phyloP scores from a whole-genome alignment of 2,329 filamentous ascomycete genomes.

The Fusarium ambrosium region DNA sequence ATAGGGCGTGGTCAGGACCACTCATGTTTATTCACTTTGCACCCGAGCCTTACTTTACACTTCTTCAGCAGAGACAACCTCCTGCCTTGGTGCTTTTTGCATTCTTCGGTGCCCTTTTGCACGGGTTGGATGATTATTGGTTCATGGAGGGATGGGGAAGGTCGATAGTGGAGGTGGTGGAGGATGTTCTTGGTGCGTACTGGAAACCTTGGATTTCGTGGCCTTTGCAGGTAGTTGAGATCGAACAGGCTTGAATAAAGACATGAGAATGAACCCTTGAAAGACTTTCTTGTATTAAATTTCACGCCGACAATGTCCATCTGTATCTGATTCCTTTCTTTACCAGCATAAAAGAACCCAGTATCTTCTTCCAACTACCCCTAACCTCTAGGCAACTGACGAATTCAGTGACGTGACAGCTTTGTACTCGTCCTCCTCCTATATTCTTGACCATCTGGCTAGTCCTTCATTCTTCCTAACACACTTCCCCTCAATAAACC shows the following conservation, averaged over 20 bases:
- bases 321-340: neutral
- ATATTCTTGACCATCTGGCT: neutral
- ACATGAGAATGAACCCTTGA: neutral
- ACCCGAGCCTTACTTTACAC: neutral
- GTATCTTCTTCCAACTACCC: neutral
- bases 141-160: neutral
- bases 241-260: neutral
- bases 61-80: neutral
- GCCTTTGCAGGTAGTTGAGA: neutral
- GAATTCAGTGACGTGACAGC: neutral
- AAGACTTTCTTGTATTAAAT: no score
- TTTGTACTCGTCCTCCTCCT: neutral
- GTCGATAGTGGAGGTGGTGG: neutral
- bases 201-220: neutral
- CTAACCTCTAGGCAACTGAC: neutral
- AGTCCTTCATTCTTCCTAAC: neutral
- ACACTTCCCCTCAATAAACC: neutral
- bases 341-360: neutral
- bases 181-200: neutral
- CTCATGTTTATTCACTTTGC: neutral
- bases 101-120: neutral
- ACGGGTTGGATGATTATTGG: neutral
- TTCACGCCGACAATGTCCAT: no score
- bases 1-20: neutral
- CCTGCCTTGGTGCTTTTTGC: neutral